These are phyloP conservation scores for Lachancea dasiensis DNA, from an alignment of 805 yeast genomes.

Conservation along the genomic window DNA sequence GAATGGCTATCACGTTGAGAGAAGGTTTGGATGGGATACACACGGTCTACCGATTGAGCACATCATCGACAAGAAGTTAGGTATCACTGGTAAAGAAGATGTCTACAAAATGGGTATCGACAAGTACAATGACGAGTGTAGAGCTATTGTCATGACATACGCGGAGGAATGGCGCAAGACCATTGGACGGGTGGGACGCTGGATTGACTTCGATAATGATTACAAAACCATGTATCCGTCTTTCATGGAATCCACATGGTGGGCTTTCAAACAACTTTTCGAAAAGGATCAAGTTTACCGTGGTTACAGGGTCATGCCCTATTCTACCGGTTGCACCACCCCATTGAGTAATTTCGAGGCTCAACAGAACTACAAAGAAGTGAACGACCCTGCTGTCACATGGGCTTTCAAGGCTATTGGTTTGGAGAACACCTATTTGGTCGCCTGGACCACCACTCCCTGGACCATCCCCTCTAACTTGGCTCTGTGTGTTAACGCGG, in stretches of 20 bases:
- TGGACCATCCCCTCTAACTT: constrained; percentile 98
- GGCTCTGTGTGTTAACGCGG: constrained; percentile 87
- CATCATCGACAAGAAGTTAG: constrained; percentile 95
- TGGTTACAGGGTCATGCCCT: constrained; percentile 98
- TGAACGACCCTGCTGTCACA: constrained; percentile 93
- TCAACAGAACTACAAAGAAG: constrained; percentile 96
- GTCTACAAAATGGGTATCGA: constrained; percentile 92
- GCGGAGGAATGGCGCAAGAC: constrained; percentile 93
- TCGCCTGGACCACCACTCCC: constrained; percentile 99
- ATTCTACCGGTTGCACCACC: constrained; percentile 95
- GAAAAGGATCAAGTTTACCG: constrained; percentile 86
- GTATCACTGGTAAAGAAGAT: constrained; percentile 88
- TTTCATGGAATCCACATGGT: constrained; percentile 98
- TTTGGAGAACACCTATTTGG: constrained; percentile 76
- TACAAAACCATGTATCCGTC: constrained; percentile 93
- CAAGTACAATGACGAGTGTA: constrained; percentile 90
- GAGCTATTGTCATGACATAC: constrained; percentile 95
- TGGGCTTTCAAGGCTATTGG: constrained; percentile 76
- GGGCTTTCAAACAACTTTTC: constrained; percentile 90
- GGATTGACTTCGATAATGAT: constrained; percentile 99
- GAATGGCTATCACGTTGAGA: constrained; percentile 94
- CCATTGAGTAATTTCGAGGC: constrained; percentile 98
- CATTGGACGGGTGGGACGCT: constrained; percentile 92
- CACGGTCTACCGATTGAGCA: constrained; percentile 99
- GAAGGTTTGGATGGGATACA: constrained; percentile 99